These are phyloP conservation scores for Bryoglossum gracile DNA, from an alignment of 495 filamentous ascomycete species.

Conservation along the genomic window DNA sequence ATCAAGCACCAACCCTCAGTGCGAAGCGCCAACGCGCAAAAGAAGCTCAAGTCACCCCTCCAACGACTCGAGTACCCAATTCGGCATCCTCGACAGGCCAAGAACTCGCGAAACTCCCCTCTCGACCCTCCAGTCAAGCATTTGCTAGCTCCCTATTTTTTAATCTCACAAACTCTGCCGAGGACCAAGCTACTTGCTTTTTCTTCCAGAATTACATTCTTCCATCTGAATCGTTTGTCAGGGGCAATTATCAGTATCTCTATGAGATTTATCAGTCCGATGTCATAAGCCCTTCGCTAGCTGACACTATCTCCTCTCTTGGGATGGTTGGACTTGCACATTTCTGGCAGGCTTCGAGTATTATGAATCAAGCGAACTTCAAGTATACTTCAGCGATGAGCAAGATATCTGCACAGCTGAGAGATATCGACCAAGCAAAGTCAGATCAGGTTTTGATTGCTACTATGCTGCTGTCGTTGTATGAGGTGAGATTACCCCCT, in stretches of 20 bases:
- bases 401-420: constrained; percentile 36
- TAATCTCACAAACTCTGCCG: constrained; percentile 10
- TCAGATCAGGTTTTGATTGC: constrained; percentile 45
- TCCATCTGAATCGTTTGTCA: constrained; percentile 29
- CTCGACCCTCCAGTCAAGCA: neutral
- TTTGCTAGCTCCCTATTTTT: neutral
- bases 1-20: constrained; percentile 48
- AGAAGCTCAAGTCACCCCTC: neutral
- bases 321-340: constrained; percentile 44
- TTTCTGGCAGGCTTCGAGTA: constrained; percentile 28
- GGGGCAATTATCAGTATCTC: constrained; percentile 21
- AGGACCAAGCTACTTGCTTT: constrained; percentile 40
- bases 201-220: constrained; percentile 38
- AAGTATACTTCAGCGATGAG: constrained; percentile 43
- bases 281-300: constrained; percentile 28
- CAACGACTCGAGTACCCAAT: neutral
- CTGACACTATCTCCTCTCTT: constrained; percentile 38
- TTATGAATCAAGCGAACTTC: constrained; percentile 32
- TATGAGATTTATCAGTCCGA: constrained; percentile 23
- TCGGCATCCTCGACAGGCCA: neutral
- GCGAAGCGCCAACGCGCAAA: constrained; percentile 25
- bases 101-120: neutral
- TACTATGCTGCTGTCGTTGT: constrained; percentile 40
- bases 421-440: constrained; percentile 37
- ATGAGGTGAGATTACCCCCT: constrained; percentile 15